Conservation (phyloP, 352 stramenopile species). For the Globisporangium spiculum region DNA sequence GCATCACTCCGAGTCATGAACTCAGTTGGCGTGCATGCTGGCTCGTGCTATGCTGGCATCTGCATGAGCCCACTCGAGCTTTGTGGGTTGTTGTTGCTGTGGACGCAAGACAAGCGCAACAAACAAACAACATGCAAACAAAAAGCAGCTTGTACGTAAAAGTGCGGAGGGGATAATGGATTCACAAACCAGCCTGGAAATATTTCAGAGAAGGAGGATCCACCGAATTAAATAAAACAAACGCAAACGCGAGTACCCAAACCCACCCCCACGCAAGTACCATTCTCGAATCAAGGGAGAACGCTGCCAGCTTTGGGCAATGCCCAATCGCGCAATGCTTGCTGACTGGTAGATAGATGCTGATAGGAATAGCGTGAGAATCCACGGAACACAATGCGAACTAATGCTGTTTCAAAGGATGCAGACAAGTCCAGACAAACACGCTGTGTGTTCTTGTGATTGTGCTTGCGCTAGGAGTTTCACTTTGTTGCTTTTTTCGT, state of each 20-base stretch:
- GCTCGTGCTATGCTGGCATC: background rate
- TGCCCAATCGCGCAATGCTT: background rate
- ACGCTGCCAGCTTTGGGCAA: background rate
- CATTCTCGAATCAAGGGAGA: background rate
- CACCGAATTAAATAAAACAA: background rate
- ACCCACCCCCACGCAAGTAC: background rate
- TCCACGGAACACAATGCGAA: background rate
- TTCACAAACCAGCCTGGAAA: background rate
- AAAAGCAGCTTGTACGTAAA: background rate
- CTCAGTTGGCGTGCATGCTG: background rate
- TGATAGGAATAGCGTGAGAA: background rate
- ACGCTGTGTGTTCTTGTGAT: background rate
- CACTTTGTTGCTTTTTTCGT: background rate
- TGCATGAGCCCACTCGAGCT: background rate
- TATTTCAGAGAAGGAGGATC: constrained; percentile 1
- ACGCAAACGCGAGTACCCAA: background rate
- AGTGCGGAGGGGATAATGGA: background rate
- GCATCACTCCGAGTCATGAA: background rate
- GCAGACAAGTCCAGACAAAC: background rate
- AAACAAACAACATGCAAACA: background rate
- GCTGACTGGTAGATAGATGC: background rate
- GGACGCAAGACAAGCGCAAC: background rate
- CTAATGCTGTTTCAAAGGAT: background rate
- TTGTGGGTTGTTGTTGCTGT: background rate
- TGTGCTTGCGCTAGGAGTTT: background rate